phyloP scores from a whole-genome alignment of 768 basidiomycete genomes.

The Chalciporus chontae region DNA sequence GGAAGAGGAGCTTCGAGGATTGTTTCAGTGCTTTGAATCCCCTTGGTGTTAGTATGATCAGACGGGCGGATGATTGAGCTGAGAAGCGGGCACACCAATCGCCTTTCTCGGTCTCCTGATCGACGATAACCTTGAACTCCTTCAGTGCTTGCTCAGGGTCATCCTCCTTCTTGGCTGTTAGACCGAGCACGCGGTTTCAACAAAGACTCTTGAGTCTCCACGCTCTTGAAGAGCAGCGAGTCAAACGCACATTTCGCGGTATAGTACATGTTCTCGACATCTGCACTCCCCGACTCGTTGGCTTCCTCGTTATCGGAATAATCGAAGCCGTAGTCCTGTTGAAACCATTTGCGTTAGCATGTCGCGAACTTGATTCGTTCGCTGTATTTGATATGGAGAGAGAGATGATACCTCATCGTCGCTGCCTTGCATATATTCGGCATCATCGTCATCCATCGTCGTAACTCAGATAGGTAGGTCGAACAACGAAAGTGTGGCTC shows the following conservation, averaged over 20 bases:
- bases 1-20: slow-evolving; percentile 89
- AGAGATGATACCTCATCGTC: slow-evolving; percentile 68
- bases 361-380: background rate
- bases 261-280: slow-evolving; percentile 98
- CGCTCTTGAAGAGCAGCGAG: background rate
- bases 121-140: slow-evolving; percentile 85
- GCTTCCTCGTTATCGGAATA: slow-evolving; percentile 91
- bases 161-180: slow-evolving; percentile 87
- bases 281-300: slow-evolving; percentile 74
- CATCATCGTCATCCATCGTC: slow-evolving; percentile 88
- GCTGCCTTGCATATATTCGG: slow-evolving; percentile 89
- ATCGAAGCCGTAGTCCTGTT: slow-evolving; percentile 91
- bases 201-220: background rate
- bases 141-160: slow-evolving; percentile 88
- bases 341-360: slow-evolving; percentile 3
- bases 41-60: slow-evolving; percentile 43
- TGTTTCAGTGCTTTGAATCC: slow-evolving; percentile 99
- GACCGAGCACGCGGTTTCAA: too few relatives aligned
- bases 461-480: background rate
- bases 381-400: background rate
- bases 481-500: slow-evolving; percentile 8
- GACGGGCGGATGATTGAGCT: background rate
- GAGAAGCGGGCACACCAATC: slow-evolving; percentile 66
- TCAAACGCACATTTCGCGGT: slow-evolving; percentile 81
- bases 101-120: slow-evolving; percentile 87